These are phyloP conservation scores for Cyberlindnera mycetangii DNA, from an alignment of 805 yeast genomes.

Conservation along the genomic window DNA sequence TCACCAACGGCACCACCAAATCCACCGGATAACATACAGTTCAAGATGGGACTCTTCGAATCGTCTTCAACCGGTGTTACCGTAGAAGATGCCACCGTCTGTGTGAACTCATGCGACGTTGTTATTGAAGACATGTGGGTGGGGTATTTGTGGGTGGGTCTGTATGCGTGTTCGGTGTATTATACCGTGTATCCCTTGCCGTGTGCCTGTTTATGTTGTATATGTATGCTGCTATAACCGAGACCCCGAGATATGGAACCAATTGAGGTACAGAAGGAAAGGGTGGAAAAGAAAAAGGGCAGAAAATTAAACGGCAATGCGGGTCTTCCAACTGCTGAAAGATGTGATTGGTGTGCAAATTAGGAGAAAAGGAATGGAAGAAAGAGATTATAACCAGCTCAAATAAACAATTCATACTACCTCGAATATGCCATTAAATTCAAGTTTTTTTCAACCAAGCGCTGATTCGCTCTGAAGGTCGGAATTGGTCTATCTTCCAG, in stretches of 20 bases:
- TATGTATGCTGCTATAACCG: background rate
- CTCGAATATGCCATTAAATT: too few species aligned
- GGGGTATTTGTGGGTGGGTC: too few species aligned
- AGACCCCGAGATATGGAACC: too few species aligned
- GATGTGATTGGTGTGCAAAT: too few species aligned
- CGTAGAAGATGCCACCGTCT: constrained; percentile 19
- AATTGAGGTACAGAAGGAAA: too few species aligned
- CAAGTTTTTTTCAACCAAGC: background rate
- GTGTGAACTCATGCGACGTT: constrained; percentile 11
- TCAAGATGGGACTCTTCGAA: constrained; percentile 39
- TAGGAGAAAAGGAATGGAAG: too few species aligned
- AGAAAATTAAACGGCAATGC: too few species aligned
- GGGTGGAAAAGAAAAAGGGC: too few species aligned
- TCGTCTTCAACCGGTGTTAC: constrained; percentile 15
- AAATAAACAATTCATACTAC: too few species aligned
- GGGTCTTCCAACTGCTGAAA: too few species aligned
- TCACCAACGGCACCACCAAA: constrained; percentile 94
- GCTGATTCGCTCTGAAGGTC: background rate
- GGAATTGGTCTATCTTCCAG: background rate
- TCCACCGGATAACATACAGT: constrained; percentile 86
- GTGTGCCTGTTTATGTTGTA: background rate
- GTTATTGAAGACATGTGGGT: constrained; percentile 15
- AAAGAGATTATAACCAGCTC: too few species aligned
- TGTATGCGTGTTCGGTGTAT: too few species aligned
- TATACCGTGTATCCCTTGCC: background rate